Base-by-base conservation (phyloP, 2,329 filamentous ascomycete genomes). In the Macroventuria anomochaeta region DNA sequence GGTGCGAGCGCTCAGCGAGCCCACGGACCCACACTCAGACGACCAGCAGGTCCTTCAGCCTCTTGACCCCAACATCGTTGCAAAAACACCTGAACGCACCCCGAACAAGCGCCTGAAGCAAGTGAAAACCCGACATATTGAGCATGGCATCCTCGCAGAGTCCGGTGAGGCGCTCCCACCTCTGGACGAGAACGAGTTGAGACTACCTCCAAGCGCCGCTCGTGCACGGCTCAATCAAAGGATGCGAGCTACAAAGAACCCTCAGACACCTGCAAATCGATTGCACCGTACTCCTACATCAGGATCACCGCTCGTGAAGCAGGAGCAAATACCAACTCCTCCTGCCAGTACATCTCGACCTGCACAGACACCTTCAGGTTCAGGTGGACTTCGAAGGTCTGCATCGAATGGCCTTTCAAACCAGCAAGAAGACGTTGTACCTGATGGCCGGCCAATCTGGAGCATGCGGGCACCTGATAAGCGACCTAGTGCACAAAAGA, bases 21-120 rank as follows among this genome's bases (percentile, higher is more conserved):
- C 62, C 7, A 53, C 43, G 23, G 51, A 53, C 6, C 43, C 54
- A 5, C 38, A 29, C 8, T 20, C 47, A n/a, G 36, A 25, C 18
- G 46, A 53, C 1, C 25, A 47, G 12, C 39, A 55, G 13, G 53
- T 61, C 7, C 53, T 74, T 13, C 61, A 59, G 23, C 48, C 63
- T 12, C 39, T 74, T 3, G 65, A 72, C 29, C 61, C 59, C 1
- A 74, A 73, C 26, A 41, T 62, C n/a, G n/a, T 63, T 7, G 49
- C 34, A 34, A 58, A 38, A 34, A 36, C 40, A 26, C 39, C 48
- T 10, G 62, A 64, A 13, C 56, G 55, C 11, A 42, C 48, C 7
- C 53, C 63, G 1, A 61, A 39, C 13, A 73, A 73, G 37, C 62
- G 67, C 15, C 41, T 49, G 17, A 63, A 62, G 36, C 59, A 42